A percentile compares a stretch with the other conserved stretches of the same genome.
These are phyloP conservation scores for Gastrolobium bilobum DNA, from an alignment of 306 rosid genomes.

Conservation along the genomic window DNA sequence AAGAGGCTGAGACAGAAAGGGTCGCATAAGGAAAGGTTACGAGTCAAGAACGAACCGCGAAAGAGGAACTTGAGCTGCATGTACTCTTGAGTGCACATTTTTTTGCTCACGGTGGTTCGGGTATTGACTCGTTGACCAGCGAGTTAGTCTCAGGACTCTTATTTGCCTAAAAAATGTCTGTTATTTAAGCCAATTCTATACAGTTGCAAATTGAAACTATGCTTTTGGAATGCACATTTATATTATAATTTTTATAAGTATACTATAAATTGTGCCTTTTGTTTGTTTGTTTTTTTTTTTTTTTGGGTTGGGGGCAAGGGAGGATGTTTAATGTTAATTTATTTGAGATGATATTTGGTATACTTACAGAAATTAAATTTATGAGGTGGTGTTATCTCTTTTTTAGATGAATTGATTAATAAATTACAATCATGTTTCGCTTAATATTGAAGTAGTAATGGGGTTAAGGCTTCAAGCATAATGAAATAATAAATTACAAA, in stretches of 20 bases:
- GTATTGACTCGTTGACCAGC: constrained; percentile 93
- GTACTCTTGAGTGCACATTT: background rate
- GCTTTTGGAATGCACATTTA: constrained; percentile 22
- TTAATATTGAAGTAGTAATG: no score
- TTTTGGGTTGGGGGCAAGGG: no score
- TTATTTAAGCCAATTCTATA: background rate
- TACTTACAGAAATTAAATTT: no score
- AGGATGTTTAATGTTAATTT: no score
- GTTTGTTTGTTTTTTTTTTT: background rate
- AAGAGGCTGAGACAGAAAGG: constrained; percentile 25
- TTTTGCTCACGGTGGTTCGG: constrained; percentile 77
- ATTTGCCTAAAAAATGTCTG: constrained; percentile 17
- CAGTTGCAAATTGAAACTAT: constrained; percentile 23
- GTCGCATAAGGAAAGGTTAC: constrained; percentile 59
- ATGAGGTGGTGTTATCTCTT: no score
- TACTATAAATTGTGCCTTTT: background rate
- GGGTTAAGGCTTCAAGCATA: no score
- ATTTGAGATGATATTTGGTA: no score
- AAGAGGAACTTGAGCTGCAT: constrained; percentile 23
- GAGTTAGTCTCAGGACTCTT: constrained; percentile 43
- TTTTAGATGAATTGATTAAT: no score
- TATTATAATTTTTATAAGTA: background rate
- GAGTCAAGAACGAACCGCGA: constrained; percentile 99
- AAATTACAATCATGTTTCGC: no score
- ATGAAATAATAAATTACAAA: no score